phyloP scores from a whole-genome alignment of 2,329 filamentous ascomycete species.

The Helotiales sp. region DNA sequence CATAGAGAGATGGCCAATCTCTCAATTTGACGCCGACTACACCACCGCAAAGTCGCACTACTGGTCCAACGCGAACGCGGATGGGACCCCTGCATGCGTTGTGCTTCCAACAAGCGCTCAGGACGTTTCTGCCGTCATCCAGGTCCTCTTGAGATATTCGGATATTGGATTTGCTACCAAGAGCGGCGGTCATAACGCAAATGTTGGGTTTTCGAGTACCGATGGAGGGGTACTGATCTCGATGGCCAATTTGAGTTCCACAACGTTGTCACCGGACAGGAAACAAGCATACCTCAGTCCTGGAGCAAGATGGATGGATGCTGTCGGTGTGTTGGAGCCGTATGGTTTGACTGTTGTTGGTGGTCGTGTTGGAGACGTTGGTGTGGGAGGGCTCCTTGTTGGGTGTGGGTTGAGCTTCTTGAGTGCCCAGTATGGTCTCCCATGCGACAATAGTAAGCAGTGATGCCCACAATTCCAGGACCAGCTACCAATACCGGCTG shows the following conservation, averaged over 20 bases:
- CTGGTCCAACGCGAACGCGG: conserved; percentile 44
- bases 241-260: conserved; percentile 42
- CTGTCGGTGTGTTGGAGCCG: conserved; percentile 25
- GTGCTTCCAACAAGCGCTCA: conserved; percentile 43
- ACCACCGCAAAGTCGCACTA: conserved; percentile 38
- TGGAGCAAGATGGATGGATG: conserved; percentile 38
- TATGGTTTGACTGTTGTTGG: conserved; percentile 45
- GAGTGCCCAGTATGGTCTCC: conserved; percentile 50
- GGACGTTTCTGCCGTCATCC: conserved; percentile 44
- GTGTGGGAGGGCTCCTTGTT: conserved; percentile 51
- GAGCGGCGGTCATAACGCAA: conserved; percentile 50
- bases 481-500: not conserved
- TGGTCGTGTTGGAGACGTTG: conserved; percentile 49
- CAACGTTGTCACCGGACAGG: conserved; percentile 37
- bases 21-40: conserved; percentile 22
- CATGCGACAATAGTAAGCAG: conserved; percentile 48
- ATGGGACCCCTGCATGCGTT: conserved; percentile 45
- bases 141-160: conserved; percentile 40
- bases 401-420: conserved; percentile 36
- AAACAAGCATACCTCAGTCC: conserved; percentile 40
- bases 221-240: conserved; percentile 45
- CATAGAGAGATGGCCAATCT: conserved; percentile 18
- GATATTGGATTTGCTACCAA: conserved; percentile 48
- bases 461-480: not conserved
- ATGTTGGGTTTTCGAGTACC: conserved; percentile 46